Evolutionary conservation across 78 protist species (phyloP), one percentile per base, ranked within the genome.

Genomic region (Dictyostelium purpureum): DNA sequence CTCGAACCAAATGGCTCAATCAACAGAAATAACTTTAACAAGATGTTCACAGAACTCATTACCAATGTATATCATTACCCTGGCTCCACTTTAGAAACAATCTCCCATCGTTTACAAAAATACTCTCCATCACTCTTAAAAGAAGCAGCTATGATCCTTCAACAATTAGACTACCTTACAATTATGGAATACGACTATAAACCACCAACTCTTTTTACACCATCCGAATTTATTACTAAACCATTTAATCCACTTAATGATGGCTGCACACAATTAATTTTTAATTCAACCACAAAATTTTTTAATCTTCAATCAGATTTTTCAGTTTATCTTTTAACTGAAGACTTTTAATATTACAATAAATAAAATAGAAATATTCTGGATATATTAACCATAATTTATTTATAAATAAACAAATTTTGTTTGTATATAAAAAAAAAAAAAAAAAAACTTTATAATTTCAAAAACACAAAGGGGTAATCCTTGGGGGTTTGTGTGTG

Each of bases 291-390:
- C 7, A 38, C 79, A 31, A 31, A 42, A 37, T 28, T 73, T n/a
- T 37, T 73, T 38, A 73, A 73, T 49, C 63, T 73, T 9, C 57
- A 42, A 43, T 19, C 57, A 21, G 79, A 73, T 73, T 73, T 73
- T 18, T 19, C 42, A 24, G 28, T 73, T 73, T 31, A 73, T 49
- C 49, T 73, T 7, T 31, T 31, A 24, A 47, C 79, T n/a, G 38
- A 28, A 31, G 79, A 73, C 31, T 73, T 73, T 49, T 73, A 73
- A 33, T 31, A 69, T 42, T 33, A 33, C 28, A 63, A 26, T 57
- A 57, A 24, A 57, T 57, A 57, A 57, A 24, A 26, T 0, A 24
- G 9, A 26, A 57, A 5, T n/a, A n/a, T n/a, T n/a, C n/a, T n/a
- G n/a, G n/a, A n/a, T n/a, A n/a, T n/a, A n/a, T n/a, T n/a, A n/a